Evolutionary conservation across 805 yeast genomes (phyloP).

Genomic region (Pichia cabralensis): DNA sequence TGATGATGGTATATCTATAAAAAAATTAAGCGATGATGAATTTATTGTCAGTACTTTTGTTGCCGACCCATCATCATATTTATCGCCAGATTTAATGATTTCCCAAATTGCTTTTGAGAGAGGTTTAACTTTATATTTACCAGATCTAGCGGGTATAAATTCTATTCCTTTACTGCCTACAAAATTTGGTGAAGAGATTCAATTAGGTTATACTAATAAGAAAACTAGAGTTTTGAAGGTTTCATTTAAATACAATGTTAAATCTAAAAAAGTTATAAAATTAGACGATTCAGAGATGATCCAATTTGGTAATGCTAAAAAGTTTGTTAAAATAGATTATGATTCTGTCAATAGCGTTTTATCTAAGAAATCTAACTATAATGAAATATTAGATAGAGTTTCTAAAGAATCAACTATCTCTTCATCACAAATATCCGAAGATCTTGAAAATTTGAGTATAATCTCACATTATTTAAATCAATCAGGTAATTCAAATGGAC

Average conservation of each 20-base stretch:
- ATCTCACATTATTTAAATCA: conserved; percentile 24
- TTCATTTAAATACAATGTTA: conserved; percentile 24
- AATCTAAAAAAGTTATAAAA: conserved; percentile 11
- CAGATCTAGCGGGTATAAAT: conserved; percentile 32
- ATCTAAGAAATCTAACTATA: conserved; percentile 11
- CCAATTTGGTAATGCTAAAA: conserved; percentile 31
- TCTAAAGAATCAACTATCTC: conserved; percentile 5
- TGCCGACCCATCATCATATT: conserved; percentile 77
- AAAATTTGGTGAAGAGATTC: conserved; percentile 34
- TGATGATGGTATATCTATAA: conserved; percentile 82
- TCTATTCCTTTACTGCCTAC: conserved; percentile 61
- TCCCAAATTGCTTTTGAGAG: conserved; percentile 50
- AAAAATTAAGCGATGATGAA: conserved; percentile 16
- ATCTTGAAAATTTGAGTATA: conserved; percentile 27
- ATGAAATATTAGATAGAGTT: conserved; percentile 3
- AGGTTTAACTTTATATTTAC: conserved; percentile 63
- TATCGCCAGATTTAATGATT: conserved; percentile 30
- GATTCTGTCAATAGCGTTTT: conserved; percentile 48
- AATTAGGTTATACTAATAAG: conserved; percentile 37
- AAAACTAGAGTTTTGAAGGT: conserved; percentile 36
- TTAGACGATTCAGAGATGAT: conserved; percentile 23
- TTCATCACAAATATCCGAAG: conserved; percentile 16
- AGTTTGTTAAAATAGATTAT: conserved; percentile 52
- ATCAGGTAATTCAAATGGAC: conserved; percentile 29
- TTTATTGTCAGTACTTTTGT: conserved; percentile 57